Evolutionary conservation across 2,329 filamentous ascomycete genomes (phyloP), one percentile per base, ranked within the genome.

Genomic region (Pseudocercospora fijiensis): DNA sequence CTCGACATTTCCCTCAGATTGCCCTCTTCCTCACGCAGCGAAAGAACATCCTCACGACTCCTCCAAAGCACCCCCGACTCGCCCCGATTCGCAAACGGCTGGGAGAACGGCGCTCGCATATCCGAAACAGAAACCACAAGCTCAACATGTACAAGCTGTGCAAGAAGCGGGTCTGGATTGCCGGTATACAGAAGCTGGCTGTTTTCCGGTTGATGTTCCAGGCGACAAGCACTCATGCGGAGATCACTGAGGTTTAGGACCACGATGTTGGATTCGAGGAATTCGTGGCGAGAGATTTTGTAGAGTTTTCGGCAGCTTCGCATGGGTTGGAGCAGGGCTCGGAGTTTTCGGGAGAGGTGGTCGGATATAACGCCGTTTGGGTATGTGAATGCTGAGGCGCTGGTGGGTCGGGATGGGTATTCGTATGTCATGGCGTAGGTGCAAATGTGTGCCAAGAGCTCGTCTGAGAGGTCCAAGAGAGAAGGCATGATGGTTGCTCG

Each of bases 81-180:
- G 10, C 28, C 11, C 11, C 26, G 20, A 4, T 52, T 60, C 8
- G 62, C 62, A 22, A 64, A 64, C n/a, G 62, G 62, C 24, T 61
- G 57, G 5, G 37, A 57, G 45, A 64, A 64, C 1, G 62, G 62
- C 2, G 62, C 62, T 53, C 62, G 62, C 62, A 64, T 64, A 24
- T 64, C 62, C 0, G 58, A 60, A 1, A 64, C 41, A 1, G 57
- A 60, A 20, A 64, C 58, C 4, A 58, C 53, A 10, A 64, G 52
- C 24, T 64, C 37, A 0, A 64, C 58, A 41, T 64, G 62, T 0
- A 64, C 62, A 3, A 64, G 52, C 16, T 53, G 60, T 0, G 30
- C 37, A 4, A 64, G 33, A 5, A 64, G 33, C 20, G 62, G 58
- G 7, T 64, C 62, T 1, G 62, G 62, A 9, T 64, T 64, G 9